Base-by-base conservation (phyloP, 495 filamentous ascomycete genomes). In the Talaromyces stipitatus region DNA sequence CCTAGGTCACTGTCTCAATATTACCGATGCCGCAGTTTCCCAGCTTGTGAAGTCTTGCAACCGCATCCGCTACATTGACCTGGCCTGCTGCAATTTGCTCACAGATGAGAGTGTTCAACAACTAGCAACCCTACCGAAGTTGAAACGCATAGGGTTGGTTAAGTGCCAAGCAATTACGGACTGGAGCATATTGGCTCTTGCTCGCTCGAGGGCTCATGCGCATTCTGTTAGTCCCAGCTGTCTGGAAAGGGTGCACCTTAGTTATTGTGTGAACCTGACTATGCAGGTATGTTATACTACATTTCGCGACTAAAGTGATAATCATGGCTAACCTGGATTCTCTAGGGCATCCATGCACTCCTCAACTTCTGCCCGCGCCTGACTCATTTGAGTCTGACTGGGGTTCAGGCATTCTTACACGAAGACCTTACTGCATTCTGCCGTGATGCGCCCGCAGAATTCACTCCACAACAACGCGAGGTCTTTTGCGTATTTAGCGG, bases 401-500 rank as follows among this genome's bases (percentile, higher is more conserved):
- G 95, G n/a, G 91, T 99, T 2, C 85, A 85, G 45, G 87, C 88
- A 1, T 83, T 86, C 67, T 72, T 92, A 6, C 80, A 85, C 18
- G 80, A 86, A 30, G 90, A 95, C 54, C 78, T 97, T 2, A 86
- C 88, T 28, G 69, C 70, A 4, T 96, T 89, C 68, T 97, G 92
- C 70, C 85, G 95, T 29, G 85, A 88, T 61, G 90, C 95, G 0
- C 95, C 94, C 38, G 70, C 78, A 55, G 95, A 97, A 71, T 99
- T 99, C 66, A 97, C 91, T 29, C 86, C 92, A 6, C 91, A 96
- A 64, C 94, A 99, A 67, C 85, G 94, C 55, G 85, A 88, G 8
- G 90, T 97, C 20, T 99, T 95, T 69, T 99, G 95, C 67, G 95
- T 99, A 41, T 99, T 97, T 70, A 96, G 91, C 16, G 94, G 95